Percentiles rank a stretch among this genome's conserved stretches.
phyloP scores from a whole-genome alignment of 2,329 filamentous ascomycete species.

The Colletotrichum gloeosporioides region DNA sequence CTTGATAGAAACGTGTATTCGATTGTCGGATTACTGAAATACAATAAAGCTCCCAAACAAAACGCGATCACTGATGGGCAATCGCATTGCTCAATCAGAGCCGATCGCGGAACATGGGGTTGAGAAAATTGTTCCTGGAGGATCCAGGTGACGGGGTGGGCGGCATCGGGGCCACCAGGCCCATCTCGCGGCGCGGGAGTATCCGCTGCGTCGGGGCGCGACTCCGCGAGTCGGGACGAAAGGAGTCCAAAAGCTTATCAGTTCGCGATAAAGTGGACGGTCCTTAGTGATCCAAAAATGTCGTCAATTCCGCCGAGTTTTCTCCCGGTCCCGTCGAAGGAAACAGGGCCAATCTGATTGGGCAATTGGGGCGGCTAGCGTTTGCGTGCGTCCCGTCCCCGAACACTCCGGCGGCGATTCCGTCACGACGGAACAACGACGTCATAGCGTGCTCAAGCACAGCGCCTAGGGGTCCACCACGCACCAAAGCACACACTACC shows the following conservation, averaged over 20 bases:
- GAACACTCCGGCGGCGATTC: slow-evolving; percentile 9
- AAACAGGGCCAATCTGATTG: neutral
- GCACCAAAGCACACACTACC: neutral
- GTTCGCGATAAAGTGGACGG: neutral
- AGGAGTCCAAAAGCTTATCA: neutral
- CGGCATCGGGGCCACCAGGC: neutral
- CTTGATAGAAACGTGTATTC: no score
- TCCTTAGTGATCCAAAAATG: neutral
- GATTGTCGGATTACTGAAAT: no score
- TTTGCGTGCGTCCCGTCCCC: neutral
- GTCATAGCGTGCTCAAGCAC: slow-evolving; percentile 7
- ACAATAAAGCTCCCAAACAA: no score
- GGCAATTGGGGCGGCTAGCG: neutral
- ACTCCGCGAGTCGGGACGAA: slow-evolving; percentile 8
- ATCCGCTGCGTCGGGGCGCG: neutral
- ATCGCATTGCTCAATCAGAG: neutral
- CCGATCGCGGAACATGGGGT: neutral
- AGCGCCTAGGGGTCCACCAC: neutral
- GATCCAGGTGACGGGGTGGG: neutral
- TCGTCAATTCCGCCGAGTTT: neutral
- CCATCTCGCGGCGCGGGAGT: slow-evolving; percentile 2
- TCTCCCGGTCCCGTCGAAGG: neutral
- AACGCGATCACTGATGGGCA: neutral
- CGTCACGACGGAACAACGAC: slow-evolving; percentile 11
- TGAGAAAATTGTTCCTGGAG: no score